Evolutionary conservation across 805 yeast genomes (phyloP), one percentile per base, ranked within the genome.

Genomic region (Barnettozyma botsteinii): DNA sequence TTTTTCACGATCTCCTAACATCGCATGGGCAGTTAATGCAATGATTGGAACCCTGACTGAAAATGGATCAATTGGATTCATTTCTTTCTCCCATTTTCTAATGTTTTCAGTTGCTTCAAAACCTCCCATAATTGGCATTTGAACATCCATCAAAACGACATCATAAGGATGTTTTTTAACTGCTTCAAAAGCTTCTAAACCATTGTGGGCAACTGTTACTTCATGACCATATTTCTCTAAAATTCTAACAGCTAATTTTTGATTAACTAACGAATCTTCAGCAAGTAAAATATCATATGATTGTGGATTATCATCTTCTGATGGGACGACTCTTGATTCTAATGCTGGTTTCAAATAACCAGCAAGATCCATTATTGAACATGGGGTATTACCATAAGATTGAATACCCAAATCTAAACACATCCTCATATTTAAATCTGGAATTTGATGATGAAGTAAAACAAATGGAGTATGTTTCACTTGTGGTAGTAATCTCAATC

Each of bases 101-200:
- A 86, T 86, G 59, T 79, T 77, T 35, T 81, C 85, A 2, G 95
- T 85, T 3, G 95, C 94, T 56, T 86, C 95, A 59, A 86, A 86
- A 0, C 95, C 95, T 23, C 95, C 95, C 91, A 86, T 87, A 9
- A 85, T 85, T 7, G 95, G 95, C 95, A 86, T 86, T 60, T 86
- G 95, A 35, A 86, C 95, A 65, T 86, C 95, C 95, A 86, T 86
- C 50, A 86, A 71, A n/a, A 86, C 83, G 32, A 83, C 89, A 57
- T 86, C 95, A 58, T 80, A 86, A 32, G 72, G 69, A 47, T 72
- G 75, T 48, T 72, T 69, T 57, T 79, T 70, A 31, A 85, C 78
- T 1, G 87, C 89, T 45, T 85, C 85, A 50, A 75, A 73, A 1
- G 95, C 95, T 50, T 85, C 86, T 41, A 77, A 67, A 12, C 95